These are phyloP conservation scores for Isabelozyma pseudorhagii DNA, from an alignment of 805 yeast species.

Conservation along the genomic window DNA sequence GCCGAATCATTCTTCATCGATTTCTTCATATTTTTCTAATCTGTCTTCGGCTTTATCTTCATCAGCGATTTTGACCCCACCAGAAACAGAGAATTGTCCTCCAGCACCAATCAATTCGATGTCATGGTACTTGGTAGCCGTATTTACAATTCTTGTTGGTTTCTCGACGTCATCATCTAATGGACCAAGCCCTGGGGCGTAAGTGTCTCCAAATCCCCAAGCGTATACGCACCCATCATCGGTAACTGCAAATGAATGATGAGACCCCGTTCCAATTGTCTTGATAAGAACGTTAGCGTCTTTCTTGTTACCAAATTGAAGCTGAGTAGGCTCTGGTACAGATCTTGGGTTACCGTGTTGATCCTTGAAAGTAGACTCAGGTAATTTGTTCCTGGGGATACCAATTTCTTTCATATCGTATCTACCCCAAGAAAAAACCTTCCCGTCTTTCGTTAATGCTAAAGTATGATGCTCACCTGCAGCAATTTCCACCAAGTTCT, in stretches of 20 bases:
- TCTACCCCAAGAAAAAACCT: conserved; percentile 84
- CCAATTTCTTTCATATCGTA: conserved; percentile 94
- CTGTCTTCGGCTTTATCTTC: conserved; percentile 47
- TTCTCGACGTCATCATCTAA: conserved; percentile 81
- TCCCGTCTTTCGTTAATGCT: conserved; percentile 70
- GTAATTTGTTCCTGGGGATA: conserved; percentile 60
- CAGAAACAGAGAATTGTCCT: conserved; percentile 92
- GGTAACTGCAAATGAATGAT: conserved; percentile 85
- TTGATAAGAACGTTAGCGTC: conserved; percentile 31
- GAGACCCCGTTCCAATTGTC: conserved; percentile 78
- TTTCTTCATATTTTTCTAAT: conserved; percentile 49
- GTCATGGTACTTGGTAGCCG: conserved; percentile 82
- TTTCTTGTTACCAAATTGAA: conserved; percentile 33
- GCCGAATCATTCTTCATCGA: conserved; percentile 31
- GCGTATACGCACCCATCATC: conserved; percentile 82
- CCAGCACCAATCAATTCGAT: conserved; percentile 84
- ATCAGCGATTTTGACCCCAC: conserved; percentile 66
- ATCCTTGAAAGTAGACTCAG: conserved; percentile 72
- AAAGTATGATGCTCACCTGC: conserved; percentile 96
- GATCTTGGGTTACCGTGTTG: conserved; percentile 78
- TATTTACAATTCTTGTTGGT: conserved; percentile 89
- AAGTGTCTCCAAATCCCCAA: conserved; percentile 98
- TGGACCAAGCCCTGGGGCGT: conserved; percentile 93
- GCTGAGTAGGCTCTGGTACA: conserved; percentile 78
- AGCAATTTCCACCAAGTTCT: conserved; percentile 57